phyloP scores from a whole-genome alignment of 257 asterid genomes.

The Striga asiatica region DNA sequence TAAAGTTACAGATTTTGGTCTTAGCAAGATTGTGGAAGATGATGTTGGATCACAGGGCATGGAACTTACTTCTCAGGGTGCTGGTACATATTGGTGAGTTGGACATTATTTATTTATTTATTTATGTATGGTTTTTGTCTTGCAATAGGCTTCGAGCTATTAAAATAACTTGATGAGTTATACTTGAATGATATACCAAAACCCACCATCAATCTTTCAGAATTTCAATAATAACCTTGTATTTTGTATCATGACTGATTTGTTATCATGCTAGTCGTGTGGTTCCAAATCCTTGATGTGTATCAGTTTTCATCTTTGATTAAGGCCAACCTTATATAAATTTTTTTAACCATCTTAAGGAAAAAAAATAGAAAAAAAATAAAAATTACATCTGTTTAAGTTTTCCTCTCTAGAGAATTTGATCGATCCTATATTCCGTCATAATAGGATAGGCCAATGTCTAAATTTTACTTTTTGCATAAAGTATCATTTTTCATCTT shows the following conservation, averaged over 20 bases:
- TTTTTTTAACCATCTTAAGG: not conserved
- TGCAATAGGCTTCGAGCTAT: too few relatives aligned
- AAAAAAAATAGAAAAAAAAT: too few relatives aligned
- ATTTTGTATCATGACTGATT: too few relatives aligned
- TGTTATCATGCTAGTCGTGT: too few relatives aligned
- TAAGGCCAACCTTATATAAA: too few relatives aligned
- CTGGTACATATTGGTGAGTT: conserved; percentile 98
- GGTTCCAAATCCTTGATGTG: not conserved
- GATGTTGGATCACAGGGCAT: conserved; percentile 98
- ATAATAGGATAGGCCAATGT: not conserved
- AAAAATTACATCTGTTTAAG: too few relatives aligned
- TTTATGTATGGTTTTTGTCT: too few relatives aligned
- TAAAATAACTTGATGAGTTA: too few relatives aligned
- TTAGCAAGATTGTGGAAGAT: conserved; percentile 96
- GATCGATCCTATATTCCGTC: not conserved
- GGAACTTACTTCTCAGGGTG: conserved; percentile 99
- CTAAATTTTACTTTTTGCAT: not conserved
- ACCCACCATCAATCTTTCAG: too few relatives aligned
- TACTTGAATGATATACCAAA: too few relatives aligned
- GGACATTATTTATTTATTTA: not conserved
- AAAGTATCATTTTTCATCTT: not conserved
- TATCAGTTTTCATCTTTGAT: not conserved
- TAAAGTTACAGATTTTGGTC: conserved; percentile 97
- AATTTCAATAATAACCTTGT: too few relatives aligned
- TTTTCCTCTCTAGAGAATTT: not conserved